Evolutionary conservation across 1,139 yeast species (phyloP), one percentile per base, ranked within the genome.

Genomic region (Meyerozyma sp.): DNA sequence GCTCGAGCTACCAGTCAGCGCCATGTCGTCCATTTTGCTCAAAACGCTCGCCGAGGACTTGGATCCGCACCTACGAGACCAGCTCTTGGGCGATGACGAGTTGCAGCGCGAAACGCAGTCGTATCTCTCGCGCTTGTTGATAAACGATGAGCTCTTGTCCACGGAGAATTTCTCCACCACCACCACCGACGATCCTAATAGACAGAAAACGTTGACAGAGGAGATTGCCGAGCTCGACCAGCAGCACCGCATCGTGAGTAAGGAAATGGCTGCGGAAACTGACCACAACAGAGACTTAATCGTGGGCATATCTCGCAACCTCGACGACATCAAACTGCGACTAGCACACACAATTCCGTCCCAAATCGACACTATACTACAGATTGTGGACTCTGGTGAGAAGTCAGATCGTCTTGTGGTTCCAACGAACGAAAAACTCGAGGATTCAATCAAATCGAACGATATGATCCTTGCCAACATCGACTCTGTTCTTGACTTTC

Each of bases 401-500:
- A 53, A 46, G 34, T 11, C 20, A 4, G 34, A 30, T 5, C 34
- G 34, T 14, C 49, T 49, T 36, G 54, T 50, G 14, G 47, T 55
- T 13, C 39, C 52, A 3, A 44, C 54, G 16, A 61, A 54, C 41
- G 73, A 64, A 18, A 59, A 53, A 40, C 49, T 62, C 32, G 49
- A 49, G 11, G 44, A 47, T 4, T 49, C 63, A 8, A 57, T 69
- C 32, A 53, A 56, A 10, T 52, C 56, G 5, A 64, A 64, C 46
- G 63, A 61, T 45, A 56, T 66, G 4, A 56, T 88, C 8, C 63
- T 87, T 39, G 71, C 78, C 32, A 83, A 85, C 51, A 75, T 89
- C 51, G 93, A 84, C 49, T 77, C 82, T 26, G 73, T 90, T 9
- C 78, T 86, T 49, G 96, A 88, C 54, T 74, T 90, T 9, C 68